Evolutionary conservation across 2,329 filamentous ascomycete species (phyloP), one percentile per base, ranked within the genome.

Genomic region (Phialophora macrospora): DNA sequence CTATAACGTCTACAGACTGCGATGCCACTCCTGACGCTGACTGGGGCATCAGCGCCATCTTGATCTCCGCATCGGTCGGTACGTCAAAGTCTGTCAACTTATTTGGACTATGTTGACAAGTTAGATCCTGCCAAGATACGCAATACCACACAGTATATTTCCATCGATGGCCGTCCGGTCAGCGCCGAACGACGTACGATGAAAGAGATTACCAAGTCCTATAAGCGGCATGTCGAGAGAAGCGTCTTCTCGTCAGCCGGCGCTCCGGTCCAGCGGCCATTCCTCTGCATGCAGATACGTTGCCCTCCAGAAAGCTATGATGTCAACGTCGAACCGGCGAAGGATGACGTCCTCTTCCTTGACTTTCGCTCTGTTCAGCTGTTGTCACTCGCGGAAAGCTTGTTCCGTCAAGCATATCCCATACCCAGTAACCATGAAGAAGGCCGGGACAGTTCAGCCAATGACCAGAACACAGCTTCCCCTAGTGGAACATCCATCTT

Each of bases 291-390:
- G 58, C 81, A 84, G 38, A 80, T 89, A 8, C 70, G 72, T 1
- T 89, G 86, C 73, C 82, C 83, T 1, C 71, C 73, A 9, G 82
- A 80, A 6, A 83, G 78, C 51, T 89, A 89, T 72, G 87, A 89
- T 74, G 79, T 82, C 4, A 89, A 88, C 66, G 77, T 89, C 41
- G 87, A 89, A 70, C 86, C 87, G 3, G 81, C 83, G 1, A 89
- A 89, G 72, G 85, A 88, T 71, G 84, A 88, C 73, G 80, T 88
- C 1, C 71, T 88, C 2, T 88, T 89, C 70, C 81, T 82, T 34
- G 28, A 55, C n/a, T 6, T 14, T 41, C 77, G 87, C 54, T 73
- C 77, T 2, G 72, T 74, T 3, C 22, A 72, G 0, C 71, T 89
- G 2, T 41, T 87, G 4, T 72, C 72, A 3, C 70, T 80, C 4